Conservation (phyloP, 306 rosid genomes). For the Sophora flavescens region DNA sequence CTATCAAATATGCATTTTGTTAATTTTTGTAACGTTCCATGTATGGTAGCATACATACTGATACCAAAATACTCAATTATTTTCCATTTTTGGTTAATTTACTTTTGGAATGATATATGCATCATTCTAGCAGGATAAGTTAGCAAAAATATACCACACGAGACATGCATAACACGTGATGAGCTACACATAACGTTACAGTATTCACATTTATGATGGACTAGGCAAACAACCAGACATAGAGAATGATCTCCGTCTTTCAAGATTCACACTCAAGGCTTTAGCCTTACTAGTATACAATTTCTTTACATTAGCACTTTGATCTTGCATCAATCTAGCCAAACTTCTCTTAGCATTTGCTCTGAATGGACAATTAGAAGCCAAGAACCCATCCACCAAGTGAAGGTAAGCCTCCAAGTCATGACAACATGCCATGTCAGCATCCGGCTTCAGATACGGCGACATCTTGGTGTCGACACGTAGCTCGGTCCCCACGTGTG, state of each 20-base stretch:
- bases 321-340: slow-evolving; percentile 72
- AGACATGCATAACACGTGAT: neutral
- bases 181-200: neutral
- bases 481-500: slow-evolving; percentile 81
- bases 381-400: slow-evolving; percentile 89
- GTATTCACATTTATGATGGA: slow-evolving; percentile 62
- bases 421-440: slow-evolving; percentile 93
- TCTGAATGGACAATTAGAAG: slow-evolving; percentile 86
- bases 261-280: slow-evolving; percentile 60
- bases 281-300: slow-evolving; percentile 79
- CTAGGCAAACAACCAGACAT: slow-evolving; percentile 71
- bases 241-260: slow-evolving; percentile 46
- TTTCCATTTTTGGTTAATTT: neutral
- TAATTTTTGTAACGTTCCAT: no score
- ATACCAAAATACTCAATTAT: neutral
- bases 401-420: slow-evolving; percentile 94
- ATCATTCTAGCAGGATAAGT: neutral
- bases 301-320: slow-evolving; percentile 76
- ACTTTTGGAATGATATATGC: neutral
- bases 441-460: slow-evolving; percentile 85
- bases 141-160: neutral
- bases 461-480: slow-evolving; percentile 89
- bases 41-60: no score
- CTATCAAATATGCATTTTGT: no score
- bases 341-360: slow-evolving; percentile 86